Base-by-base conservation (phyloP, 345 rosid genomes). In the Stellera chamaejasme region DNA sequence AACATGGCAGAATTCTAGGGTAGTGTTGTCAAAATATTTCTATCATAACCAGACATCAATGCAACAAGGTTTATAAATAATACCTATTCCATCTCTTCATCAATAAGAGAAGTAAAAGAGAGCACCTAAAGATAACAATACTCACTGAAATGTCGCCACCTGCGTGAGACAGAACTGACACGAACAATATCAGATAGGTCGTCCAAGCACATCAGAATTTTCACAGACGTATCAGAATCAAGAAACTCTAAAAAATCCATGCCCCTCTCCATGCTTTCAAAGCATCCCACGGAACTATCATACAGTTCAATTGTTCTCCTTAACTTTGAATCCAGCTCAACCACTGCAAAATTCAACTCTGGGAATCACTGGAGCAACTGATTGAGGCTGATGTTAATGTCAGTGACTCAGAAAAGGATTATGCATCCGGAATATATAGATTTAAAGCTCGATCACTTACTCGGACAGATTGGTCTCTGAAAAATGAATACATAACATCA, bases 91-190 rank as follows among this genome's bases (percentile, higher is more conserved):
- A 32, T 32, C 9, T 32, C 39, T 32, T 32, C 5, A 32, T 32
- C 39, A 32, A 32, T 4, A 5, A 32, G 9, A 2, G 39, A 32
- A 32, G 7, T 32, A 8, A 4, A 47, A 36, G 13, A 5, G 13
- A 23, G 14, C 41, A 46, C 15, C 13, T 46, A 50, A 58, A 23
- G 48, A 54, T 43, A 58, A 49, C 10, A 25, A 49, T 45, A 60
- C 81, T 73, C 68, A 94, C 99, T 95, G 59, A 80, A 84, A 6
- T 59, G 52, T 43, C 80, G 77, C 95, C 95, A 94, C 5, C 67
- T 62, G 36, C 62, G 83, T 13, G 99, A 94, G 55, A 83, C 90
- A 42, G 72, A 74, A 71, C 85, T 69, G 36, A 71, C 80, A 64
- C 81, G 79, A 51, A 79, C 78, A 70, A 87, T 67, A 76, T 90